Base-by-base conservation (phyloP, 169 alveolate species). In the Prorocentrum cordatum region DNA sequence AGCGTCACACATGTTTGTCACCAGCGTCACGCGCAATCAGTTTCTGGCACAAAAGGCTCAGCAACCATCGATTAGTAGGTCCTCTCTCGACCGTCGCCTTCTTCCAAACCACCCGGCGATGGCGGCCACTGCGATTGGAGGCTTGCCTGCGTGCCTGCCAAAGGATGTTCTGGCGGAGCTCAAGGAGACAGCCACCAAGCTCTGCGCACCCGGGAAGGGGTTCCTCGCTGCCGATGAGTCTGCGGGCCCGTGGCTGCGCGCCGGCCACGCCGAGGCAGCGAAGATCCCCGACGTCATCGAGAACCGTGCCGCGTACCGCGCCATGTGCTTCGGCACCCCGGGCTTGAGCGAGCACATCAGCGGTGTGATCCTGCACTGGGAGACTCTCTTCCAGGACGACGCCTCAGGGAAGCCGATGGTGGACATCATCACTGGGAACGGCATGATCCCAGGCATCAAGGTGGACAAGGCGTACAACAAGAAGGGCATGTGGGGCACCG, bases 171-270 rank as follows among this genome's bases (percentile, higher is more conserved):
- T 82, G 66, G 26, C 72, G 77, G 94, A 87, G 83, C 84, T 92
- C 58, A 92, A 72, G 18, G 88, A 71, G 68, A 92, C 42, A 32
- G 94, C 94, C 59, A 31, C 29, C 33, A 50, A 59, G 33, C 29
- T 92, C 42, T 31, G 71, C 39, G 32, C 92, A 20, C 94, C 94
- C 32, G 99, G 99, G 72, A 97, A 97, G 93, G 99, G 99, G 45
- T 96, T 98, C 87, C 94, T 98, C 36, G 99, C 99, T 24, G 99
- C 99, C 24, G 99, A 98, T 93, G 99, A 98, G 94, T 96, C 99
- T 35, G 96, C 99, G 31, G 94, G 93, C 24, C 84, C 84, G 16
- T 73, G 84, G 84, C 70, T 73, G 6, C 45, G 84, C n/a, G 84
- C 84, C 33, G 35, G 84, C 6, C 70, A 73, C 31, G 84, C 84